Conservation (phyloP, 768 basidiomycete species). For the Boletus rubescentipes region DNA sequence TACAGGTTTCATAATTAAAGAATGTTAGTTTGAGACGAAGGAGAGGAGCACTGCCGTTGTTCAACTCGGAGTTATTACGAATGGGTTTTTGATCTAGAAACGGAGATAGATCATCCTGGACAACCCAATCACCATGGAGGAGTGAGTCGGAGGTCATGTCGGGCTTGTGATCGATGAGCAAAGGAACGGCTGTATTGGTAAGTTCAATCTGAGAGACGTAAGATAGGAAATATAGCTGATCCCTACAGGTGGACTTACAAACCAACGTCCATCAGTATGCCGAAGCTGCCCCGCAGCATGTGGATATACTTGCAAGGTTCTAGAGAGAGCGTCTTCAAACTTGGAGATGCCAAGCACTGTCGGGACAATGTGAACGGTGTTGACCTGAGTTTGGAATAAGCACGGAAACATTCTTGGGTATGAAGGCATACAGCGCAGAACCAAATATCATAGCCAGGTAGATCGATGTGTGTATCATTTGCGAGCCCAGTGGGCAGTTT, state of each 20-base stretch:
- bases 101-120: slow-evolving; percentile 22
- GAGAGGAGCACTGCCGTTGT: slow-evolving; percentile 20
- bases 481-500: too few species aligned
- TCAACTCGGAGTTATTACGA: slow-evolving; percentile 1
- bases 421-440: too few species aligned
- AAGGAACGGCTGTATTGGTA: slow-evolving; percentile 15
- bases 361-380: too few species aligned
- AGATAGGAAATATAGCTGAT: not conserved
- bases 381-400: too few species aligned
- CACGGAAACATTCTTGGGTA: too few species aligned
- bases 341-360: not conserved
- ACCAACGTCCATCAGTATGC: slow-evolving; percentile 13
- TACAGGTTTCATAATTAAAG: slow-evolving; percentile 23
- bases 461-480: too few species aligned
- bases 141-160: slow-evolving; percentile 8
- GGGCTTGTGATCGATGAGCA: slow-evolving; percentile 13
- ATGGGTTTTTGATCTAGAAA: slow-evolving; percentile 17
- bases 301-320: slow-evolving; percentile 24
- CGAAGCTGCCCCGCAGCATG: slow-evolving; percentile 26
- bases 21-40: slow-evolving; percentile 30
- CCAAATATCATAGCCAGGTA: too few species aligned
- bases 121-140: slow-evolving; percentile 27
- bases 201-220: slow-evolving; percentile 21
- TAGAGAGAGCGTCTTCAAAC: slow-evolving; percentile 26
- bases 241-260: slow-evolving; percentile 11